Evolutionary conservation across 495 filamentous ascomycete species (phyloP).

Genomic region (Neurospora discreta): DNA sequence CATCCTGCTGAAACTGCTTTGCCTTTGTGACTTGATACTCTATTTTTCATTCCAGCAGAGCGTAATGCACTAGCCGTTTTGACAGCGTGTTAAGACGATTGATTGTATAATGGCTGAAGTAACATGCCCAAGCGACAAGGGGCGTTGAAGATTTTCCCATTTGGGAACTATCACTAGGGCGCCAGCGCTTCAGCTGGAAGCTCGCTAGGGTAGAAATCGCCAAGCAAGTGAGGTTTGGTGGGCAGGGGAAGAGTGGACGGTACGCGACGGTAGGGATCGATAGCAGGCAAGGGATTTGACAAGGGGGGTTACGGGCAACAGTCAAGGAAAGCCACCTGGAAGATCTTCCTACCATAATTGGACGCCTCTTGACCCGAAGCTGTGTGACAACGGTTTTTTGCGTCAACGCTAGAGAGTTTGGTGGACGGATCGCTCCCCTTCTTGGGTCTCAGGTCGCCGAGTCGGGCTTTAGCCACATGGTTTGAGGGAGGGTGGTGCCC

Average conservation of each 20-base stretch:
- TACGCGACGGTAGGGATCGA: background rate
- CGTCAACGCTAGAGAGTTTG: conserved; percentile 21
- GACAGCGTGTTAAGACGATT: background rate
- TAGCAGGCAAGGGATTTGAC: background rate
- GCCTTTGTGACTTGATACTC: background rate
- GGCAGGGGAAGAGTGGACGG: background rate
- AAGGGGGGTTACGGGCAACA: background rate
- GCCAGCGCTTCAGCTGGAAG: conserved; percentile 22
- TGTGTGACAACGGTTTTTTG: conserved; percentile 32
- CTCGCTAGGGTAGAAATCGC: conserved; percentile 25
- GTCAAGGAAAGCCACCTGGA: conserved; percentile 16
- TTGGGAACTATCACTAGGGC: conserved; percentile 17
- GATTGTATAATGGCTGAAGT: background rate
- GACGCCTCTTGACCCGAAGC: conserved; percentile 21
- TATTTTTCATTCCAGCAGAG: background rate
- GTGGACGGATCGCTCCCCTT: conserved; percentile 20
- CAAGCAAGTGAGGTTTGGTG: conserved; percentile 19
- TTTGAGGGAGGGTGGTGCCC: conserved; percentile 19
- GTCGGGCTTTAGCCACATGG: conserved; percentile 28
- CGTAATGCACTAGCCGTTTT: background rate
- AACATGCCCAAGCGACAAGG: background rate
- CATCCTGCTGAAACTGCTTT: background rate
- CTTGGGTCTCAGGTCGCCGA: conserved; percentile 24
- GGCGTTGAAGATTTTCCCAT: conserved; percentile 6
- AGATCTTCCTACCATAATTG: conserved; percentile 16